Base-by-base conservation (phyloP, 129 eudicot species). In the Lonicera japonica region DNA sequence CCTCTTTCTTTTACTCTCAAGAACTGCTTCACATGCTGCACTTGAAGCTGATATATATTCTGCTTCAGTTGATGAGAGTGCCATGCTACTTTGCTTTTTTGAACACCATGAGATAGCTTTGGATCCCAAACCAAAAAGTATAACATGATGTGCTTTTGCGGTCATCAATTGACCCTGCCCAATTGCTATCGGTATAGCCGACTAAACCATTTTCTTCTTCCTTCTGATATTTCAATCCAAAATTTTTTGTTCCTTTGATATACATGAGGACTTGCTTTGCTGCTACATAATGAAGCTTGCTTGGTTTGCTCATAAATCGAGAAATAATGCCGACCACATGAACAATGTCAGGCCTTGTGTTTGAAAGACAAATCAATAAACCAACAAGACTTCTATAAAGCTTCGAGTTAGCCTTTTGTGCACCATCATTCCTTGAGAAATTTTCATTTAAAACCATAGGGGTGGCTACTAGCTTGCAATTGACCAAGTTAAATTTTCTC, bases 231-330 rank as follows among this genome's bases (percentile, higher is more conserved):
- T 9, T 22, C 11, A 61, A 43, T 0, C 69, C 69, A 24, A 21
- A 54, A 48, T 58, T 34, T 0, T 5, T 7, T 5, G 71, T 72
- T 21, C 77, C 71, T 18, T 72, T 56, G 1, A 72, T 13, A 15
- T 75, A 69, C 24, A 65, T 48, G 11, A 75, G 15, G 0, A 75
- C 18, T 34, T 58, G 60, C 9, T 69, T 75, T 14, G 59, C 14
- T 1, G 64, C 75, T 8, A 2, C 11, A 0, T 21, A 8, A 23
- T 75, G 71, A 12, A 21, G 15, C 6, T 63, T 22, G 3, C 59
- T 75, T 4, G 70, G 75, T 1, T n/a, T n/a, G n/a, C n/a, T n/a
- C n/a, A n/a, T n/a, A n/a, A n/a, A n/a, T n/a, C n/a, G n/a, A n/a
- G n/a, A 60, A 0, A 64, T 9, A 1, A 72, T 5, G 29, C 77